Evolutionary conservation across 2,329 filamentous ascomycete species (phyloP), one percentile per base, ranked within the genome.

Genomic region (Pochonia chlamydosporia): DNA sequence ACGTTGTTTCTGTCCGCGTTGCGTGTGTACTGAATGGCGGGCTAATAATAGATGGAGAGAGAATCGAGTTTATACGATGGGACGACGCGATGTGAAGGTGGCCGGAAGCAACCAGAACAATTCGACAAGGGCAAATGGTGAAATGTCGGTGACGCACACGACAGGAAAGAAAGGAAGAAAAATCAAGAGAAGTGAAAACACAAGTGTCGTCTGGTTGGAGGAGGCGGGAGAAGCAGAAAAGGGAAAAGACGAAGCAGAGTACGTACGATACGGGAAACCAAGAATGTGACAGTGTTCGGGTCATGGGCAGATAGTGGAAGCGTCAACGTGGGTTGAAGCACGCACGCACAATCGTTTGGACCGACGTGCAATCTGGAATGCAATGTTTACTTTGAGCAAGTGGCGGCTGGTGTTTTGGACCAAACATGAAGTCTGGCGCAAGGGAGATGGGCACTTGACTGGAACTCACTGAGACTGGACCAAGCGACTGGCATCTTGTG

Each of bases 361-460:
- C 25, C 42, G 30, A 28, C 16, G 31, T 30, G 35, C 11, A 36
- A 47, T 37, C 37, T 53, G 53, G 54, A 56, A 56, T 56, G 53
- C 47, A 56, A 52, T 50, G 46, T 52, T 54, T 46, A 43, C 49
- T 25, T 44, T 40, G 43, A 31, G 36, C 31, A 37, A 42, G 43
- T 43, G 40, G 49, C 48, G 47, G 49, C 25, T 46, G 42, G 47
- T 52, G 50, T 50, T 52, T 46, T 46, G 47, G 47, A 28, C 25
- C 33, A 43, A 24, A 42, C 16, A 37, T 41, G 48, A 40, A 28
- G 26, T 8, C 44, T 41, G 11, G 46, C 24, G 28, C 43, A 49
- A 51, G 49, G 47, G 44, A 51, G 52, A 16, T 31, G 35, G 35
- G 41, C 25, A 13, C 40, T 23, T 39, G 33, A 16, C 39, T 43